Conservation (phyloP, 2,329 filamentous ascomycete genomes). For the Atkinsonella texensis region DNA sequence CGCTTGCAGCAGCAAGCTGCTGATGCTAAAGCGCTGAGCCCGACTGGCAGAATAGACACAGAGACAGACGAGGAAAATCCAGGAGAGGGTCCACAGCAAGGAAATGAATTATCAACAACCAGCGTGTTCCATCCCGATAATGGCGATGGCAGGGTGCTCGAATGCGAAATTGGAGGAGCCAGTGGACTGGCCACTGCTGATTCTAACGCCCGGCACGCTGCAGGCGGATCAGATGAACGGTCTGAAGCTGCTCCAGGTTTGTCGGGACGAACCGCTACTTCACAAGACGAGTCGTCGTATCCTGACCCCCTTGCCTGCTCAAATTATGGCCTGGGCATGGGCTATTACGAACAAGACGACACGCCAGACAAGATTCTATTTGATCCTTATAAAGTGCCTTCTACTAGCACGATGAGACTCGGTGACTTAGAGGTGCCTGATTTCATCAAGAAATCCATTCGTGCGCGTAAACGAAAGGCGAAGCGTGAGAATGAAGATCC, state of each 20-base stretch:
- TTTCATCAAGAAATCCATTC: constrained; percentile 41
- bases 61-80: constrained; percentile 11
- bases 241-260: background rate
- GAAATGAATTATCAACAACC: background rate
- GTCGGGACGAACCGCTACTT: background rate
- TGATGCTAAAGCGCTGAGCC: constrained; percentile 41
- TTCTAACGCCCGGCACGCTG: background rate
- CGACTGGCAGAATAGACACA: constrained; percentile 16
- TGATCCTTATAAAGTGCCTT: constrained; percentile 43
- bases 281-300: constrained; percentile 24
- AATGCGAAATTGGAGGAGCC: background rate
- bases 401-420: constrained; percentile 28
- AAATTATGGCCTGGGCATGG: constrained; percentile 43
- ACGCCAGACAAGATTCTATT: constrained; percentile 46
- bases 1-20: constrained; percentile 43
- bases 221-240: background rate
- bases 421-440: constrained; percentile 39
- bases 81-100: constrained; percentile 5
- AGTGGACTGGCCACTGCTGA: background rate
- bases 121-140: background rate
- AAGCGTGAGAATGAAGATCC: constrained; percentile 41
- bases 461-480: constrained; percentile 40
- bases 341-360: constrained; percentile 49
- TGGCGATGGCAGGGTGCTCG: background rate
- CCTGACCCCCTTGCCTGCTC: constrained; percentile 36